A percentile compares a stretch with the other conserved stretches of the same genome.
Evolutionary conservation across 495 filamentous ascomycete genomes (phyloP).

Genomic region (Hypoxylon subgilvum): DNA sequence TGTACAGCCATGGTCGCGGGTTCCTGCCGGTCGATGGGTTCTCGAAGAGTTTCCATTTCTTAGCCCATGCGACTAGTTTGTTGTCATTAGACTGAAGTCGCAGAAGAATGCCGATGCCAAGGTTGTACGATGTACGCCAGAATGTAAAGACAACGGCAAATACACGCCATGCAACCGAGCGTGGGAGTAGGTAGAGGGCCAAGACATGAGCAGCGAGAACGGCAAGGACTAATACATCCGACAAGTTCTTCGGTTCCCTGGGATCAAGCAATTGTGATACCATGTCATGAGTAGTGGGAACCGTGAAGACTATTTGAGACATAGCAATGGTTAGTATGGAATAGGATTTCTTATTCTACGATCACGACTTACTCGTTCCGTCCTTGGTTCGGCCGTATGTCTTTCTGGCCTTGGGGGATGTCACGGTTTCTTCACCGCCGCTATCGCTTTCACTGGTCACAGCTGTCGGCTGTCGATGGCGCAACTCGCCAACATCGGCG

Average conservation of each 20-base stretch:
- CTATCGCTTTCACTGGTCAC: slow-evolving; percentile 15
- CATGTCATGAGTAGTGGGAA: slow-evolving; percentile 98
- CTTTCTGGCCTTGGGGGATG: slow-evolving; percentile 63
- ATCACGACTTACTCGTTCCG: slow-evolving; percentile 73
- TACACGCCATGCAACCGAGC: slow-evolving; percentile 68
- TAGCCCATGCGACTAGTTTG: slow-evolving; percentile 85
- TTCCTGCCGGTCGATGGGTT: slow-evolving; percentile 79
- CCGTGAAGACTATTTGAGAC: slow-evolving; percentile 77
- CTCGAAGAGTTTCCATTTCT: slow-evolving; percentile 83
- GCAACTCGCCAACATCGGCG: slow-evolving; percentile 28
- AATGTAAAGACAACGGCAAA: slow-evolving; percentile 85
- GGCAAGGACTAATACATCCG: slow-evolving; percentile 81
- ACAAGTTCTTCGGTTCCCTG: slow-evolving; percentile 92
- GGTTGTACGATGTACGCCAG: slow-evolving; percentile 92
- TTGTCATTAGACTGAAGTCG: slow-evolving; percentile 88
- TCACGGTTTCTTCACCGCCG: slow-evolving; percentile 27
- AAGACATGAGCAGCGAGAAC: slow-evolving; percentile 76
- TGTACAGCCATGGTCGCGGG: slow-evolving; percentile 79
- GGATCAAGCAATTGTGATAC: slow-evolving; percentile 95
- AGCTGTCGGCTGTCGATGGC: slow-evolving; percentile 22
- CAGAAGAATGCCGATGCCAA: slow-evolving; percentile 88
- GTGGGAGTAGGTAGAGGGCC: slow-evolving; percentile 73
- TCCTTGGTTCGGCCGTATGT: slow-evolving; percentile 91
- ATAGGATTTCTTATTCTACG: background rate
- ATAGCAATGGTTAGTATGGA: slow-evolving; percentile 5